Conservation (phyloP, 257 asterid genomes). For the Penstemon barbatus region DNA sequence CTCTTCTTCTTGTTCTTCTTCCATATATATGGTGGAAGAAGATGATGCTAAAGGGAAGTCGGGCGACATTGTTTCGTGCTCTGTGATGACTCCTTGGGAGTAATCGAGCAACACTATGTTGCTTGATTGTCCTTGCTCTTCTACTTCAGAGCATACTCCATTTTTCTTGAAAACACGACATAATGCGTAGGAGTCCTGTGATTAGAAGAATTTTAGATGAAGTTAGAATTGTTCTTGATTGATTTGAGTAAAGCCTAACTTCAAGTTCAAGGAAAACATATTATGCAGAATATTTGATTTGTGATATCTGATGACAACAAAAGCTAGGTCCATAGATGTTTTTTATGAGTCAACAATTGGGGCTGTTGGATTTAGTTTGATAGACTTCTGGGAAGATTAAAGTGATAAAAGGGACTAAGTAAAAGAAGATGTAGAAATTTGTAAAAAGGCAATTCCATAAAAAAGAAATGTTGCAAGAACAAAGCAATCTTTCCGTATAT, state of each 20-base stretch:
- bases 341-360: slow-evolving; percentile 52
- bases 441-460: slow-evolving; percentile 40
- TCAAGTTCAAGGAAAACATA: too few relatives aligned
- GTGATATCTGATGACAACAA: slow-evolving; percentile 38
- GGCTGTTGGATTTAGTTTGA: slow-evolving; percentile 52
- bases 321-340: slow-evolving; percentile 23
- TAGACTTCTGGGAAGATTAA: too few relatives aligned
- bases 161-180: slow-evolving; percentile 98
- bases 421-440: too few relatives aligned
- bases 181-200: slow-evolving; percentile 87
- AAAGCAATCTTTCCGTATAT: slow-evolving; percentile 9
- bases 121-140: slow-evolving; percentile 78
- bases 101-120: slow-evolving; percentile 56
- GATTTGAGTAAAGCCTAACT: background rate
- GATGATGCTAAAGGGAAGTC: slow-evolving; percentile 74
- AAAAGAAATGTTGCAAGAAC: slow-evolving; percentile 35
- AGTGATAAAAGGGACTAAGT: too few relatives aligned
- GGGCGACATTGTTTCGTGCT: slow-evolving; percentile 70
- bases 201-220: background rate
- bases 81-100: slow-evolving; percentile 45
- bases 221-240: slow-evolving; percentile 18
- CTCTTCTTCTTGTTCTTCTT: slow-evolving; percentile 77
- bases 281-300: slow-evolving; percentile 24
- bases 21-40: slow-evolving; percentile 50
- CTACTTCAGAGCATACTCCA: slow-evolving; percentile 74